phyloP scores from a whole-genome alignment of 192 early-diverging fungal genomes.

The Backusella westeae region DNA sequence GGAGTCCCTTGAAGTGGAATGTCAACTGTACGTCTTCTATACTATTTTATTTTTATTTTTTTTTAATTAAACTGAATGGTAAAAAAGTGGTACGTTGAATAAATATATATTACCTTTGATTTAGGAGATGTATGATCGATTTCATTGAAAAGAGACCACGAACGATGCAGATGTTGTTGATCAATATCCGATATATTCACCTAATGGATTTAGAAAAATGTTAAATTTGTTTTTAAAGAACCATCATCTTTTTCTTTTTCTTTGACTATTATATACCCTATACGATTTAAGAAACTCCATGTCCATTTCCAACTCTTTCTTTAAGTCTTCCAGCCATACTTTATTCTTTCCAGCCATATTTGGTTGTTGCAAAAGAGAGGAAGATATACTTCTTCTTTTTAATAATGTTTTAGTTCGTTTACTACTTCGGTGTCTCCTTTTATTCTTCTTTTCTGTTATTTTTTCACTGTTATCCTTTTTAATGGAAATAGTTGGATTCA shows the following conservation, averaged over 20 bases:
- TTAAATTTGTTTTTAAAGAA: neutral
- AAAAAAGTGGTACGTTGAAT: neutral
- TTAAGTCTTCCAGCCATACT: neutral
- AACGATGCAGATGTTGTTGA: neutral
- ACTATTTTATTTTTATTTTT: neutral
- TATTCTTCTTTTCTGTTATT: neutral
- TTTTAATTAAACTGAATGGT: neutral
- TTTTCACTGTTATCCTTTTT: neutral
- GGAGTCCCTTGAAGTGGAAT: neutral
- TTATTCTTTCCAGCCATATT: neutral
- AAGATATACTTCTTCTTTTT: constrained; percentile 1
- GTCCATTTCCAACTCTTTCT: neutral
- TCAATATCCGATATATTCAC: neutral
- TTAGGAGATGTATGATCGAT: neutral
- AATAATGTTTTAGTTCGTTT: constrained; percentile 3
- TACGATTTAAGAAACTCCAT: neutral
- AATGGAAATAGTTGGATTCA: neutral
- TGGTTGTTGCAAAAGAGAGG: neutral
- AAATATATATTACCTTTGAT: neutral
- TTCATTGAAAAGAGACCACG: neutral
- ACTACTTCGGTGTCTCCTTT: neutral
- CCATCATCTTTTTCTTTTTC: neutral
- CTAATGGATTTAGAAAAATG: neutral
- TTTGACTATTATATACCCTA: neutral
- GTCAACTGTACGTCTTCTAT: constrained; percentile 11